Evolutionary conservation across 805 yeast genomes (phyloP).

Genomic region (Wickerhamiella spandovensis): DNA sequence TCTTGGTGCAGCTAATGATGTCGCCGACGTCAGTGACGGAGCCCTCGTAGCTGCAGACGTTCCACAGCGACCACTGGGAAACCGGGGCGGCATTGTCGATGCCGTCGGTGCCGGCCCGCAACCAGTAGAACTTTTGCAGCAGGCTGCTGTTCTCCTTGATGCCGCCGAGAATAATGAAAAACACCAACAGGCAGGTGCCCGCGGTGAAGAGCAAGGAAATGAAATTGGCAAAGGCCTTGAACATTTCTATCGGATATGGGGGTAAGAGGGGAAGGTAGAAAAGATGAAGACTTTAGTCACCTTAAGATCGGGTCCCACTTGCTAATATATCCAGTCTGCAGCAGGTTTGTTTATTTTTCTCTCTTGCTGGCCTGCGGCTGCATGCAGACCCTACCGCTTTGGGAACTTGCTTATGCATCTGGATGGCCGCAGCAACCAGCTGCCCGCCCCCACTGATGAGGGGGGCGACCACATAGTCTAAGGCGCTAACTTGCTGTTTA

Average conservation of each 20-base stretch:
- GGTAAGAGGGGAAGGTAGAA: background rate
- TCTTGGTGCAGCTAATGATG: conserved; percentile 38
- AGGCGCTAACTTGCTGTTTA: too few relatives aligned
- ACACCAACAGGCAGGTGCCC: conserved; percentile 38
- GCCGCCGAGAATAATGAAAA: conserved; percentile 60
- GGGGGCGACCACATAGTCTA: too few relatives aligned
- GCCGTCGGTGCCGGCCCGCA: conserved; percentile 55
- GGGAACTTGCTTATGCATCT: conserved; percentile 1
- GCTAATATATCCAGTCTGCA: background rate
- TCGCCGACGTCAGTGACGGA: conserved; percentile 32
- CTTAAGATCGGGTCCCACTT: background rate
- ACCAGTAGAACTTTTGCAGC: conserved; percentile 61
- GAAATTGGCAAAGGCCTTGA: conserved; percentile 4
- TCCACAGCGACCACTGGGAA: conserved; percentile 77
- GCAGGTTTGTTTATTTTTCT: background rate
- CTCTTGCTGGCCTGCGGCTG: background rate
- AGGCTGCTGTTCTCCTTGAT: conserved; percentile 38
- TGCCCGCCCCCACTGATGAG: too few relatives aligned
- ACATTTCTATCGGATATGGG: background rate
- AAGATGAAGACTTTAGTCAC: background rate
- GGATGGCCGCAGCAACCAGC: background rate
- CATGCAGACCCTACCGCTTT: background rate
- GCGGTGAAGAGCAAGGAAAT: conserved; percentile 26
- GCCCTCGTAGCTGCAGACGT: conserved; percentile 37
- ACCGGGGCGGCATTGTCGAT: conserved; percentile 30